phyloP scores from a whole-genome alignment of 2,329 filamentous ascomycete genomes.

The Talaromyces sp. region DNA sequence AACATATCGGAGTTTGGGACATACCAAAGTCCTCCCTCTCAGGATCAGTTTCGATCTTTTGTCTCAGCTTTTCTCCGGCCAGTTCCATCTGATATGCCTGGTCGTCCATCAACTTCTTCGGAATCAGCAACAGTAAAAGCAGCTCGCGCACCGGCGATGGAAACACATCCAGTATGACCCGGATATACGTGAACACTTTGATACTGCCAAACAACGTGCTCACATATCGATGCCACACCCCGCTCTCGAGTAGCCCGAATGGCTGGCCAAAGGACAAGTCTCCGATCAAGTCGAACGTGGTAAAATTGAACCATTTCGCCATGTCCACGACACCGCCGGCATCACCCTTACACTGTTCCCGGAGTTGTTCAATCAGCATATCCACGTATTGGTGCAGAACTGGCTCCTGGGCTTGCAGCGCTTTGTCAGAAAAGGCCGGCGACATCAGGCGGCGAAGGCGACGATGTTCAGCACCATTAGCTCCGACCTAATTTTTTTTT shows the following conservation, averaged over 20 bases:
- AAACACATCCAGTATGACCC: background rate
- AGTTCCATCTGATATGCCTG: slow-evolving; percentile 14
- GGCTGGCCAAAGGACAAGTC: slow-evolving; percentile 38
- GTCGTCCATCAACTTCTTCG: slow-evolving; percentile 17
- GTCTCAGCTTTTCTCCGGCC: slow-evolving; percentile 19
- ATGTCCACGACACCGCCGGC: slow-evolving; percentile 23
- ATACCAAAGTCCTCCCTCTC: slow-evolving; percentile 20
- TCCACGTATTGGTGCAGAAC: slow-evolving; percentile 18
- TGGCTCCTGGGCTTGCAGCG: slow-evolving; percentile 22
- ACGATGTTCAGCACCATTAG: slow-evolving; percentile 21
- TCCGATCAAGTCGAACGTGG: slow-evolving; percentile 39
- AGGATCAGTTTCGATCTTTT: slow-evolving; percentile 14
- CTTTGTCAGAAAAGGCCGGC: slow-evolving; percentile 29
- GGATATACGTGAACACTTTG: background rate
- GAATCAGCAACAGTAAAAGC: slow-evolving; percentile 10
- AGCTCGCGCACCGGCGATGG: background rate
- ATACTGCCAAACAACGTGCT: slow-evolving; percentile 24
- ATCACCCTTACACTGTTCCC: slow-evolving; percentile 3
- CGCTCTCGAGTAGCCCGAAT: slow-evolving; percentile 34
- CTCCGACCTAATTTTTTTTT: slow-evolving; percentile 1
- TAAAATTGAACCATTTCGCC: slow-evolving; percentile 31
- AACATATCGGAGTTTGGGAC: background rate
- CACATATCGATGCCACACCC: slow-evolving; percentile 37
- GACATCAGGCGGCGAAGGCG: slow-evolving; percentile 23
- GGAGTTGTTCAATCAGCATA: slow-evolving; percentile 20